Evolutionary conservation across 306 rosid genomes (phyloP).

Genomic region (Trichosanthes truncata): DNA sequence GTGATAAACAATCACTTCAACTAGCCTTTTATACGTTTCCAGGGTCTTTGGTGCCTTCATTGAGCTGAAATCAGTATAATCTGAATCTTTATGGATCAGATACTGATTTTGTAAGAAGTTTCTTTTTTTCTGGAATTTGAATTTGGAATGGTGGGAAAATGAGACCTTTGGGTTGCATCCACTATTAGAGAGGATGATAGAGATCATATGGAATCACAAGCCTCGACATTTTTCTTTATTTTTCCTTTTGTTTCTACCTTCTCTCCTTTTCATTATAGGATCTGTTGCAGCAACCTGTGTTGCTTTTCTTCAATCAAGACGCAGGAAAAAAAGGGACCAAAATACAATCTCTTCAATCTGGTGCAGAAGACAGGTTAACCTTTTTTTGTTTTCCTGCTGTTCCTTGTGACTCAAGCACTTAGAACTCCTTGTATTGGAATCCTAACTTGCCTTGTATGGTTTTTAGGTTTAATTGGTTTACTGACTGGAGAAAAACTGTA

Average conservation of each 20-base stretch:
- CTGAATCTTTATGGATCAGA: neutral
- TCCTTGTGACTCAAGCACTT: neutral
- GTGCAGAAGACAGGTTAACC: constrained; percentile 51
- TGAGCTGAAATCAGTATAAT: neutral
- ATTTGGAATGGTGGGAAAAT: neutral
- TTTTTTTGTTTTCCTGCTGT: neutral
- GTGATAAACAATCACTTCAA: constrained; percentile 15
- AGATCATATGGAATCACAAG: neutral
- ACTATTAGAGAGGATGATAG: neutral
- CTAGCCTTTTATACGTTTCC: neutral
- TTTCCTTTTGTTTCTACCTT: constrained; percentile 8
- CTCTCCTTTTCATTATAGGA: constrained; percentile 37
- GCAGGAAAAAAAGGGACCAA: constrained; percentile 20
- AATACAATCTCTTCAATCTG: constrained; percentile 25
- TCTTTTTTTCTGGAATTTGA: neutral
- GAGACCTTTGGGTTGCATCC: neutral
- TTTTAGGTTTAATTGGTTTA: constrained; percentile 59
- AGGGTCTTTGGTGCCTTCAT: neutral
- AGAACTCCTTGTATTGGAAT: neutral
- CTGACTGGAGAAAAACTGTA: constrained; percentile 31
- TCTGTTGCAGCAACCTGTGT: constrained; percentile 62
- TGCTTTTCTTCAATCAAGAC: constrained; percentile 46
- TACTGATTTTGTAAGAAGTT: neutral
- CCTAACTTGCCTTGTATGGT: constrained; percentile 15
- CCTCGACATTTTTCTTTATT: neutral